phyloP scores from a whole-genome alignment of 73 alveolate genomes.

The Breviolum minutum region DNA sequence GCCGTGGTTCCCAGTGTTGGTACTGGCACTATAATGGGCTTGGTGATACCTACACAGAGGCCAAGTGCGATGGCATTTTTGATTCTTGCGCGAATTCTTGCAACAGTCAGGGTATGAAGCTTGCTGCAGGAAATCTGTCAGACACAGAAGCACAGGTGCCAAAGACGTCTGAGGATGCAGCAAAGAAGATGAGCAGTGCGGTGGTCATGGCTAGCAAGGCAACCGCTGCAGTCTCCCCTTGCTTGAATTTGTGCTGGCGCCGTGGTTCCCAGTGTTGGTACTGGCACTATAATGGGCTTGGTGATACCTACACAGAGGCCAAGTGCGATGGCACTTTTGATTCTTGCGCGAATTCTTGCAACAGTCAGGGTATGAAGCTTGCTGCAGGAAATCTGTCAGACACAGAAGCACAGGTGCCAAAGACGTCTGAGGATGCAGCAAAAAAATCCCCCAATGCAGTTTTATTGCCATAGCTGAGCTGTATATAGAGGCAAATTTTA shows the following conservation, averaged over 20 bases:
- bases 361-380: no score
- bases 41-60: background rate
- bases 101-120: background rate
- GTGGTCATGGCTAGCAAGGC: background rate
- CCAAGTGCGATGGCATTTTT: background rate
- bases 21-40: slow-evolving; percentile 9
- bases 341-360: slow-evolving; percentile 3
- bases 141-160: no score
- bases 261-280: slow-evolving; percentile 15
- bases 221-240: background rate
- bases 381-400: no score
- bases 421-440: no score
- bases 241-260: slow-evolving; percentile 26
- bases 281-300: slow-evolving; percentile 4
- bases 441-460: no score
- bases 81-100: background rate
- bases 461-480: no score
- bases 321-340: background rate
- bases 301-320: background rate
- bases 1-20: slow-evolving; percentile 20
- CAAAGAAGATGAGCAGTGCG: background rate
- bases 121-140: no score
- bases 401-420: no score
- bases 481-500: no score
- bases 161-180: no score